Evolutionary conservation across 2,329 filamentous ascomycete species (phyloP), one percentile per base, ranked within the genome.

Genomic region (Ophiobolus disseminans): DNA sequence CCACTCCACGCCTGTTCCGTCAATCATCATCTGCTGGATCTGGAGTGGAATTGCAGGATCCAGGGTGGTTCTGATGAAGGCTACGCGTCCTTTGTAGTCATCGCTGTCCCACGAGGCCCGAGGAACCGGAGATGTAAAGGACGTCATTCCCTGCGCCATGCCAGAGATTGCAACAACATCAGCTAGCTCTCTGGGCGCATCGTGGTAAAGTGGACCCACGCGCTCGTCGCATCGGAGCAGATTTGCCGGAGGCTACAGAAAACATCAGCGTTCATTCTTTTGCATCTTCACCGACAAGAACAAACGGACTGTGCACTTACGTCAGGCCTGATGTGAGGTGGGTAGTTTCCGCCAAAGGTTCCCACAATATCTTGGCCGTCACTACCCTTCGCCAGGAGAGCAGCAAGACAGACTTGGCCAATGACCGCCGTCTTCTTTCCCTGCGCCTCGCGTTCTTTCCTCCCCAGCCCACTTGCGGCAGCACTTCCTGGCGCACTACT

Each of bases 1-100:
- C 32, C 64, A 58, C 3, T 67, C 56, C 1, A 53, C 63, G 9
- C 62, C 62, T 17, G 50, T 48, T 13, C 43, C 51, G 37, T 60
- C 58, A 39, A 72, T 42, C 43, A 70, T 61, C 37, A 53, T 51
- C 36, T 73, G 58, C 53, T 73, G 68, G 3, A 66, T 43, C 2
- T 43, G 34, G 5, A 61, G 40, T n/a, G 65, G 59, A 28, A 73
- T 45, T 1, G 60, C 58, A 22, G 47, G 55, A 42, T 74, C 68
- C 8, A 72, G 50, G 16, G 44, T 9, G 4, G 59, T 57, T 21
- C 53, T 31, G 10, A 62, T 55, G 38, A 45, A 62, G 2, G 57
- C 59, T 14, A 62, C 45, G 14, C 50, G 37, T 1, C 51, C 53
- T 26, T 57, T 55, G 40, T 44, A 62, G 11, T 44, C 46, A 1